phyloP scores from a whole-genome alignment of 192 early-diverging fungal species.

The Gamsiella multidivaricata region DNA sequence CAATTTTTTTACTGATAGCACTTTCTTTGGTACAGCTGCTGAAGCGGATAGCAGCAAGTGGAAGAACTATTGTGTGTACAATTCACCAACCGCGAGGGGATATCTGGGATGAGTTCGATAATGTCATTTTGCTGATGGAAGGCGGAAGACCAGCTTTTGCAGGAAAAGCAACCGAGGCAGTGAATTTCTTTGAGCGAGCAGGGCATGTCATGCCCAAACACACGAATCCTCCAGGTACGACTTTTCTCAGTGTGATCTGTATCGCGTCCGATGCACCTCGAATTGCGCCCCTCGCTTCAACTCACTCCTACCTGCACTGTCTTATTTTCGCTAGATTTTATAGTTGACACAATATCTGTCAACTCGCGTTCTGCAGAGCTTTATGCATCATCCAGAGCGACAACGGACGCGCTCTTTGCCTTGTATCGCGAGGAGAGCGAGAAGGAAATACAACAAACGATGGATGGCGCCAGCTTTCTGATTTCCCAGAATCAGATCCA shows the following conservation, averaged over 20 bases:
- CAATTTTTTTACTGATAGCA: neutral
- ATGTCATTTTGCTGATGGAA: constrained; percentile 73
- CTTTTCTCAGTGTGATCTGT: neutral
- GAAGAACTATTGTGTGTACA: constrained; percentile 74
- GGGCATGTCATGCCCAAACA: constrained; percentile 6
- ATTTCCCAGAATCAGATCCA: too few relatives aligned
- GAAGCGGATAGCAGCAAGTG: constrained; percentile 11
- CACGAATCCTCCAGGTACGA: constrained; percentile 14
- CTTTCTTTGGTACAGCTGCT: constrained; percentile 4
- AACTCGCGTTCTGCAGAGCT: constrained; percentile 12
- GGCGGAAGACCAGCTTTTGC: constrained; percentile 53
- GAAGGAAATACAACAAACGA: too few relatives aligned
- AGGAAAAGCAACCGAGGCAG: neutral
- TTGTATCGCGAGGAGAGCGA: too few relatives aligned
- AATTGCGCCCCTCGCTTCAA: too few relatives aligned
- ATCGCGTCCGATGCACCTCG: too few relatives aligned
- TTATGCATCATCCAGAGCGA: neutral
- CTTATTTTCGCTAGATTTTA: constrained; percentile 12
- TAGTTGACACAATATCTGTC: constrained; percentile 22
- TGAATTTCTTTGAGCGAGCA: constrained; percentile 10
- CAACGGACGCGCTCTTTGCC: too few relatives aligned
- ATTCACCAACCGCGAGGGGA: constrained; percentile 88
- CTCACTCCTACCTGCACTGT: too few relatives aligned
- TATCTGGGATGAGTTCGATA: constrained; percentile 81
- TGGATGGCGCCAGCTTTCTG: too few relatives aligned